Percentiles rank a stretch among this genome's conserved stretches.
phyloP scores from a whole-genome alignment of 2,329 filamentous ascomycete species.

The Trichoderma koningii region DNA sequence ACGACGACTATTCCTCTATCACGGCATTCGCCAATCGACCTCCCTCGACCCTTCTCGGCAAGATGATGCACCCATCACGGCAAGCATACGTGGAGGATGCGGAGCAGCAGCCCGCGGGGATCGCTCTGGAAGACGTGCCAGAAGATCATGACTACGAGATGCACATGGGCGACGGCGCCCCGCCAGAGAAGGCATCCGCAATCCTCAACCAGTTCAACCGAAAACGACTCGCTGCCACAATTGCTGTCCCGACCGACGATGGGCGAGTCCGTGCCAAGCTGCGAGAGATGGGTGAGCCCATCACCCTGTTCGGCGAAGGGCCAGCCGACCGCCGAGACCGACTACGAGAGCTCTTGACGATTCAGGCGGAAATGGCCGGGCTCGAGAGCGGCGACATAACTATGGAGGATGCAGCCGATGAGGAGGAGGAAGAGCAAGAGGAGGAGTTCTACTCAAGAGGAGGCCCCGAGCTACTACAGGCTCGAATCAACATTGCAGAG shows the following conservation, averaged over 20 bases:
- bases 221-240: conserved; percentile 83
- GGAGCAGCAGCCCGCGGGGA: conserved; percentile 55
- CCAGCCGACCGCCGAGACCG: conserved; percentile 83
- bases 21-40: background rate
- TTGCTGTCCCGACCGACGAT: conserved; percentile 94
- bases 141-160: conserved; percentile 84
- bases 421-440: conserved; percentile 71
- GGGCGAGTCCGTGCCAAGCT: conserved; percentile 77
- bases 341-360: conserved; percentile 76
- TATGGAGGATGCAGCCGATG: conserved; percentile 62
- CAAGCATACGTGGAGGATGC: conserved; percentile 93
- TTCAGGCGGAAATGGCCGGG: conserved; percentile 65
- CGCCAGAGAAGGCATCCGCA: conserved; percentile 80
- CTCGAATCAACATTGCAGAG: conserved; percentile 75
- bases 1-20: background rate
- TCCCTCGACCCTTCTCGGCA: background rate
- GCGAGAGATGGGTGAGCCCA: conserved; percentile 85
- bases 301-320: conserved; percentile 92
- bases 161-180: conserved; percentile 65
- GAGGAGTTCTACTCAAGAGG: conserved; percentile 97
- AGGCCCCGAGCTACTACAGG: conserved; percentile 69
- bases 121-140: conserved; percentile 55
- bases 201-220: conserved; percentile 87
- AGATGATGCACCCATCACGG: conserved; percentile 80
- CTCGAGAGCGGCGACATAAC: conserved; percentile 59